These are phyloP conservation scores for Lablab purpureus DNA, from an alignment of 306 rosid genomes.

Conservation along the genomic window DNA sequence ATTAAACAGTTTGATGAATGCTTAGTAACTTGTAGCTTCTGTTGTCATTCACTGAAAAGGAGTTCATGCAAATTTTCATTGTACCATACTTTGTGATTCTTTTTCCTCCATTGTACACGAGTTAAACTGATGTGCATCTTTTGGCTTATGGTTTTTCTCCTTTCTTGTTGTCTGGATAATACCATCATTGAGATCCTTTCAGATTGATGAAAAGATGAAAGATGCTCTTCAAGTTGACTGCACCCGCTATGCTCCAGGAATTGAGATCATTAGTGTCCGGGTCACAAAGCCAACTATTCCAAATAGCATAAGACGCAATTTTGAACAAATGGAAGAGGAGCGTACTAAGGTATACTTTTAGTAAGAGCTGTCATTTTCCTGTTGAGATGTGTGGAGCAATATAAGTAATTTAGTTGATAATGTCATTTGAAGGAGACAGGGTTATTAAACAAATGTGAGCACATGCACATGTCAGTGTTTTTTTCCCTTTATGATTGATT, in stretches of 20 bases:
- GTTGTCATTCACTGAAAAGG: conserved; percentile 25
- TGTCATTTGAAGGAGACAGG: conserved; percentile 31
- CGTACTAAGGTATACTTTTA: conserved; percentile 79
- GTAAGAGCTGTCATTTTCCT: conserved; percentile 31
- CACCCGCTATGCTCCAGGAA: conserved; percentile 92
- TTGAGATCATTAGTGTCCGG: conserved; percentile 86
- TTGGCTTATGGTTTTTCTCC: conserved; percentile 22
- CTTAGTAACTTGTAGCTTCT: conserved; percentile 20
- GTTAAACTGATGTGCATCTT: neutral
- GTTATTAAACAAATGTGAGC: neutral
- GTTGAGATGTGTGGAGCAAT: conserved; percentile 16
- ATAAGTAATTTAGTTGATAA: neutral
- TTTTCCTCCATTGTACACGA: conserved; percentile 4
- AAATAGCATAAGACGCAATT: conserved; percentile 71
- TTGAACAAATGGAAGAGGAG: conserved; percentile 94
- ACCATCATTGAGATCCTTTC: conserved; percentile 37
- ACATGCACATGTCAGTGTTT: conserved; percentile 4
- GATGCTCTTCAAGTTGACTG: conserved; percentile 95
- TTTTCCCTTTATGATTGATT: conserved; percentile 5
- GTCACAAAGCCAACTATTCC: conserved; percentile 95
- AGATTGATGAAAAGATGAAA: conserved; percentile 98
- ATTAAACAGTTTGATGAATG: conserved; percentile 23
- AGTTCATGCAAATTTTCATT: conserved; percentile 33
- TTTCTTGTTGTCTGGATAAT: neutral
- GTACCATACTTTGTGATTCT: conserved; percentile 17